Evolutionary conservation across 306 rosid species (phyloP).

Genomic region (Begonia peltatifolia): DNA sequence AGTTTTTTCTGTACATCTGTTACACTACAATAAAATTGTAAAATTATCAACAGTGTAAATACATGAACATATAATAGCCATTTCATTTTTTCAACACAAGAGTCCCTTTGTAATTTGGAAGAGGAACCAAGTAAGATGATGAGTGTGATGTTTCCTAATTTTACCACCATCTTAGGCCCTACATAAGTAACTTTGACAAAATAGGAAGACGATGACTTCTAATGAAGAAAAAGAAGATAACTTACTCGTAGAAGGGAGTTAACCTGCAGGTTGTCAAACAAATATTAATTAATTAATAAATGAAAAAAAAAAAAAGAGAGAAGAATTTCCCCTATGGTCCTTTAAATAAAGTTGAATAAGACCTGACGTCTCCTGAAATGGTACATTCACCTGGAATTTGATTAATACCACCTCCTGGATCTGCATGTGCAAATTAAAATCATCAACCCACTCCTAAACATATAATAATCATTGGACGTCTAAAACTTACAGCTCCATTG

Average conservation of each 20-base stretch:
- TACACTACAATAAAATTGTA: constrained; percentile 33
- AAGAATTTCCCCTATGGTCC: too few species aligned
- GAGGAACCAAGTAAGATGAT: too few species aligned
- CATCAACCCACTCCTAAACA: too few species aligned
- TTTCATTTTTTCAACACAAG: neutral
- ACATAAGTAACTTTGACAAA: too few species aligned
- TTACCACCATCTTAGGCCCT: too few species aligned
- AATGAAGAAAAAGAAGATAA: constrained; percentile 11
- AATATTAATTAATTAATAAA: constrained; percentile 2
- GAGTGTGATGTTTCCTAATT: too few species aligned
- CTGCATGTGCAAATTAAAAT: constrained; percentile 7
- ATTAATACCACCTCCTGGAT: constrained; percentile 94
- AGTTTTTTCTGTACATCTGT: constrained; percentile 54
- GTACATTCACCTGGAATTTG: constrained; percentile 93
- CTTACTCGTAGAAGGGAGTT: constrained; percentile 95
- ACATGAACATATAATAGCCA: neutral
- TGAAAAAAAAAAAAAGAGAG: neutral
- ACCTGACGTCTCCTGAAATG: constrained; percentile 95
- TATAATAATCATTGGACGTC: constrained; percentile 1
- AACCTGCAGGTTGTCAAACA: constrained; percentile 39
- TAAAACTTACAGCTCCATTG: constrained; percentile 82
- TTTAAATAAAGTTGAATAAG: neutral
- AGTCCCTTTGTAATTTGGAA: too few species aligned
- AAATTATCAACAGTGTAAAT: neutral
- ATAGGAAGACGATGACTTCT: neutral